These are phyloP conservation scores for Liriodendron chinense DNA, from an alignment of 164 flowering plant species.

Conservation along the genomic window DNA sequence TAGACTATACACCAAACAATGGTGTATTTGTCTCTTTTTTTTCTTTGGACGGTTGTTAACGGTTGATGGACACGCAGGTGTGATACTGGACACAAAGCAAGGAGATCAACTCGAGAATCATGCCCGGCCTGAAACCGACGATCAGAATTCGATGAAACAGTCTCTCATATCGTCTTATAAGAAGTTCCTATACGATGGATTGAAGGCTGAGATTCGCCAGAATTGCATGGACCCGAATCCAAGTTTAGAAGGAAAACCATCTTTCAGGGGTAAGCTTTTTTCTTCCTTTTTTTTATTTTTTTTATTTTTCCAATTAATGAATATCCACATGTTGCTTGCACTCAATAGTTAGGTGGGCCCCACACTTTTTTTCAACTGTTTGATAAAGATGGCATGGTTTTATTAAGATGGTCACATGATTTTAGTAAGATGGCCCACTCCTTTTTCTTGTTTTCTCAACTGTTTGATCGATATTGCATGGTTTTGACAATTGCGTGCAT, in stretches of 20 bases:
- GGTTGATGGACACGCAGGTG: conserved; percentile 37
- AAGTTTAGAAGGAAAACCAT: conserved; percentile 12
- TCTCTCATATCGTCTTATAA: conserved; percentile 53
- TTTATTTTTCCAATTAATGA: background rate
- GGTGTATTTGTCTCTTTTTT: background rate
- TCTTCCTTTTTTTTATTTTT: background rate
- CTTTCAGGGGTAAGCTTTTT: conserved; percentile 29
- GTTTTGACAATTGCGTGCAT: too few relatives aligned
- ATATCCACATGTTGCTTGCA: too few relatives aligned
- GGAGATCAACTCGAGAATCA: conserved; percentile 33
- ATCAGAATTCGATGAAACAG: conserved; percentile 53
- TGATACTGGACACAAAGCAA: conserved; percentile 39
- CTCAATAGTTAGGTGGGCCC: background rate
- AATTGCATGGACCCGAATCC: conserved; percentile 10
- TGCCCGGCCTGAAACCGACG: conserved; percentile 43
- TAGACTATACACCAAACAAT: background rate
- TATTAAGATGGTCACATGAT: too few relatives aligned
- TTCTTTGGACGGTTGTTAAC: background rate
- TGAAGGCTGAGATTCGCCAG: conserved; percentile 51
- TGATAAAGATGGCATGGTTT: background rate
- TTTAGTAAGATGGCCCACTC: too few relatives aligned
- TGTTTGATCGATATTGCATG: too few relatives aligned
- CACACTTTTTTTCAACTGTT: background rate
- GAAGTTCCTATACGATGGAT: conserved; percentile 40
- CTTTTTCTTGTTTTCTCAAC: too few relatives aligned